Evolutionary conservation across 192 early-diverging fungal species (phyloP), one percentile per base, ranked within the genome.

Genomic region (Obelidium mucronatum): DNA sequence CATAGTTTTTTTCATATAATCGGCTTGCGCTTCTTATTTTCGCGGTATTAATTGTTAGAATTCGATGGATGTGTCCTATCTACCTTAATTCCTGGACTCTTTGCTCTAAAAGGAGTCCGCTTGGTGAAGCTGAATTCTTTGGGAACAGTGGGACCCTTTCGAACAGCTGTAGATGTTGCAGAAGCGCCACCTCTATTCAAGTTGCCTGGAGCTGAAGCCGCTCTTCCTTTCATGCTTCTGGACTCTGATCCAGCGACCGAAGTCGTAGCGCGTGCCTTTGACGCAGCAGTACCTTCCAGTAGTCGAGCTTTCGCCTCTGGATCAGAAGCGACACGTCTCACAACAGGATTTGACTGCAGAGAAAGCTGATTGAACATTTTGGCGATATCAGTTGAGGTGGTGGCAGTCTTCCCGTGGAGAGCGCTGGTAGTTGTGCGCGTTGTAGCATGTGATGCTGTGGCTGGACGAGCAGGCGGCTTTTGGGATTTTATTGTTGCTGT

Each of bases 81-180:
- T 60, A 79, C 79, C 75, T 78, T 26, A 30, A 81, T 74, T 3
- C 62, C 74, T 5, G 40, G 54, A 15, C 56, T 26, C 44, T 52
- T 73, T 19, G 26, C 54, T 3, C 3, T 54, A 6, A 31, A 62
- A 13, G 40, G 24, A 26, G 59, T 2, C 36, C 72, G 59, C 13
- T 48, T 73, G 22, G 48, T 65, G 75, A 85, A 82, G 30, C 37
- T 80, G 53, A 85, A 85, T 52, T 85, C 83, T 52, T 78, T 77
- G 26, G 83, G 81, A 28, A 85, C 64, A 13, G 83, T 85, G 40
- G 82, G 64, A 26, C 42, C 28, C 36, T 2, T 42, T 19, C 28
- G 22, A 42, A 26, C 56, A 39, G 53, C 52, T 22, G 5, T 3
- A 37, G 13, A 2, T 17, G 51, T 11, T 28, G 22, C 30, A 35